These are phyloP conservation scores for Akanthomyces lecanii DNA, from an alignment of 2,329 filamentous ascomycete species.

Conservation along the genomic window DNA sequence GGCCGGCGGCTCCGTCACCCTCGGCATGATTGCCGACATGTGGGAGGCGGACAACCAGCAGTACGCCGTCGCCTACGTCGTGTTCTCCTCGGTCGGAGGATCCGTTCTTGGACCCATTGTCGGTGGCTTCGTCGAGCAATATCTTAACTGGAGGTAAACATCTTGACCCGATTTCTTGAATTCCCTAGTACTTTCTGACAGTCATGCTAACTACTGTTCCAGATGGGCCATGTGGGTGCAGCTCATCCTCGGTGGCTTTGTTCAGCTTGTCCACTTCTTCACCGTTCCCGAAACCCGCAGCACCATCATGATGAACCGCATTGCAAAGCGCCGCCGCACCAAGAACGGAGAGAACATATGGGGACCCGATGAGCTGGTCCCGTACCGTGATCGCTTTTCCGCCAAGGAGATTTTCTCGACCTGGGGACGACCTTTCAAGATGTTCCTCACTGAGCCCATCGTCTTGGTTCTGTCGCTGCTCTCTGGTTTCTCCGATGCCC, in stretches of 20 bases:
- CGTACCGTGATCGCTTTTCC: slow-evolving; percentile 56
- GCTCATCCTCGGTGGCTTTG: slow-evolving; percentile 68
- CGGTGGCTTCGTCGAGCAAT: slow-evolving; percentile 69
- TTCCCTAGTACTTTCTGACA: neutral
- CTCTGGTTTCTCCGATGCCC: slow-evolving; percentile 67
- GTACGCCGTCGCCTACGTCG: slow-evolving; percentile 70
- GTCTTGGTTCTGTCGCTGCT: slow-evolving; percentile 66
- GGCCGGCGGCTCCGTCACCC: slow-evolving; percentile 67
- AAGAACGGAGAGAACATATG: slow-evolving; percentile 57
- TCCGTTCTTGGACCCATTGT: slow-evolving; percentile 73
- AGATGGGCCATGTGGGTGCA: slow-evolving; percentile 77
- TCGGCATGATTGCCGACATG: slow-evolving; percentile 72
- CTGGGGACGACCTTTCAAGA: slow-evolving; percentile 63
- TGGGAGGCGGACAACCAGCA: slow-evolving; percentile 69
- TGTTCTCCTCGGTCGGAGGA: slow-evolving; percentile 75
- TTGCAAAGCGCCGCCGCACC: slow-evolving; percentile 70
- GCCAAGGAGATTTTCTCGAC: slow-evolving; percentile 51
- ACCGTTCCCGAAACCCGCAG: slow-evolving; percentile 74
- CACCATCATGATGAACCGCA: slow-evolving; percentile 72
- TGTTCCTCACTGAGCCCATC: slow-evolving; percentile 72
- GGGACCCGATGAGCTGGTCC: slow-evolving; percentile 67
- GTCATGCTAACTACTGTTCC: slow-evolving; percentile 15
- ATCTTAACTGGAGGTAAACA: slow-evolving; percentile 60
- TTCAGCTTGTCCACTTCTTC: slow-evolving; percentile 63
- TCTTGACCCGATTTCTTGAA: neutral